Conservation (phyloP, 139 green algal species). For the Medakamo hakoo region DNA sequence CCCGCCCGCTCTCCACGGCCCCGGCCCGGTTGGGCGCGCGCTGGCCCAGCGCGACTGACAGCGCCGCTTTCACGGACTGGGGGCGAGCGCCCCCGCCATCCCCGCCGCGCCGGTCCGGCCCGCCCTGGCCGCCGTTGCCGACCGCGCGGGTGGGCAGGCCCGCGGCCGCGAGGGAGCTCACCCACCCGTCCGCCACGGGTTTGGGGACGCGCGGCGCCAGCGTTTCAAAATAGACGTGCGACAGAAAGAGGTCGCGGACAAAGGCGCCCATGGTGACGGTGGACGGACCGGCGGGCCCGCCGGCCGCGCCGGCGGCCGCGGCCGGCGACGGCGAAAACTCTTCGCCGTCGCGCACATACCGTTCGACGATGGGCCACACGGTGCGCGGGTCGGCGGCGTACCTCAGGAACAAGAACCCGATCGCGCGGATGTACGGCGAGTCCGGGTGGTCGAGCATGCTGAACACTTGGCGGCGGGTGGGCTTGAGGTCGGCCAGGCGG, state of each 20-base stretch:
- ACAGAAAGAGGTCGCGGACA: conserved; percentile 72
- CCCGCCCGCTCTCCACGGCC: conserved; percentile 41
- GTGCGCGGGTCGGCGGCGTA: conserved; percentile 72
- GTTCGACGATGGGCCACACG: conserved; percentile 70
- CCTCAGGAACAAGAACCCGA: conserved; percentile 86
- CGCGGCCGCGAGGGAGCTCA: conserved; percentile 33
- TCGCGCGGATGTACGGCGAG: conserved; percentile 87
- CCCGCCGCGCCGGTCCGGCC: conserved; percentile 50
- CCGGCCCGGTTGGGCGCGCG: conserved; percentile 69
- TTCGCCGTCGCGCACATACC: conserved; percentile 65
- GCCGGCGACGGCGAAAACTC: not conserved
- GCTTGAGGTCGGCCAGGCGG: conserved; percentile 56
- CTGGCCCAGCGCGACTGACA: conserved; percentile 85
- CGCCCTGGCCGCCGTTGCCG: conserved; percentile 62
- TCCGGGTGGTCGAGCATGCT: conserved; percentile 68
- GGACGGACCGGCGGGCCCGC: no score
- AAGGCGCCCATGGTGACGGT: conserved; percentile 69
- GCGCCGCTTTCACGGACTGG: conserved; percentile 76
- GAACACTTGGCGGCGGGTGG: conserved; percentile 10
- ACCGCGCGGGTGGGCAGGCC: conserved; percentile 49
- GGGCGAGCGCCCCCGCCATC: conserved; percentile 48
- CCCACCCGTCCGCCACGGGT: conserved; percentile 57
- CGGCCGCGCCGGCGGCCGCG: no score
- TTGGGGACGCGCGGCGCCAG: conserved; percentile 91
- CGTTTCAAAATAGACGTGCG: conserved; percentile 95